Conservation (phyloP, 164 flowering plant species). For the Vitis rupestris region DNA sequence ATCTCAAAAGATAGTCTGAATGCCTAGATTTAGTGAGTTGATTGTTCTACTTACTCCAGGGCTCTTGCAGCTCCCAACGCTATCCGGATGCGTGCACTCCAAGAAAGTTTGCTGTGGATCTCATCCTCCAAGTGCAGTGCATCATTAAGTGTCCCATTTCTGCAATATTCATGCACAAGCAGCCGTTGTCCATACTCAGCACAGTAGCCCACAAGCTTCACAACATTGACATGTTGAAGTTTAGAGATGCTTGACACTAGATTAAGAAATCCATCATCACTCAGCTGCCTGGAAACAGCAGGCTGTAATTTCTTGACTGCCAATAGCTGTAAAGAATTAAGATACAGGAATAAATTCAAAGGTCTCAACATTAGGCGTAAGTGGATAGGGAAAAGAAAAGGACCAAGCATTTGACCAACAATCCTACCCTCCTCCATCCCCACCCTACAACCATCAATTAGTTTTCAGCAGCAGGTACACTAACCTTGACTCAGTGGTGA, state of each 20-base stretch:
- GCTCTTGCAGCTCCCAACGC: conserved; percentile 92
- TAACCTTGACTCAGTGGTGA: no score
- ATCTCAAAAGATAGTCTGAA: neutral
- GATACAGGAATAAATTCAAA: neutral
- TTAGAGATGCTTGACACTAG: conserved; percentile 54
- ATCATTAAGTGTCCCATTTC: conserved; percentile 71
- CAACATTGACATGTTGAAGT: conserved; percentile 58
- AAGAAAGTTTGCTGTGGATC: conserved; percentile 54
- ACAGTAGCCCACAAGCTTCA: conserved; percentile 81
- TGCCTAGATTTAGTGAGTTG: neutral
- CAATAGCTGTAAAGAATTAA: conserved; percentile 35
- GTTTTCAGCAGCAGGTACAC: no score
- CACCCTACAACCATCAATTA: no score
- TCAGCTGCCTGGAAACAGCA: conserved; percentile 33
- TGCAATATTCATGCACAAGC: conserved; percentile 66
- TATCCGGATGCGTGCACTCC: conserved; percentile 67
- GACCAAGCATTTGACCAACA: neutral
- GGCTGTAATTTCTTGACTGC: conserved; percentile 80
- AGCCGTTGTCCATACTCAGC: conserved; percentile 74
- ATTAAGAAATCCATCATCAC: conserved; percentile 56
- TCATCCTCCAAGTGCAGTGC: conserved; percentile 63
- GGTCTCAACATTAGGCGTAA: neutral
- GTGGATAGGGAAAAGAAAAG: neutral
- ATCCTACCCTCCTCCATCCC: no score
- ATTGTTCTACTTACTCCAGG: conserved; percentile 65